A percentile compares a stretch with the other conserved stretches of the same genome.
Conservation (phyloP, 352 stramenopile species). For the Phytophthora cryptogea region DNA sequence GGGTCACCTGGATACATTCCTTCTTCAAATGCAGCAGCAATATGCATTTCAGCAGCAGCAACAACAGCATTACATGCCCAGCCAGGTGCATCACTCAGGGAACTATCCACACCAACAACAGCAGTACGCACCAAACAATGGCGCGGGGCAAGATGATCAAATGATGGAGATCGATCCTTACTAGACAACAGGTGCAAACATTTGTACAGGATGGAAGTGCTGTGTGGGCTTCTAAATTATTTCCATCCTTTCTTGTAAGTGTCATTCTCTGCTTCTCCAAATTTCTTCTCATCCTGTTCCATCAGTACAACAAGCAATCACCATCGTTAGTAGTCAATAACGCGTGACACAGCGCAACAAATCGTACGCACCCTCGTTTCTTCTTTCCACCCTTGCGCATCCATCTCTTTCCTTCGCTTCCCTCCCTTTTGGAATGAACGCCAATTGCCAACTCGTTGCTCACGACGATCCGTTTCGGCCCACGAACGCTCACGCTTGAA, state of each 20-base stretch:
- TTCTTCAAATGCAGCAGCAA: slow-evolving; percentile 68
- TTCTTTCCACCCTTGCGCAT: slow-evolving; percentile 65
- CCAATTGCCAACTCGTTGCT: slow-evolving; percentile 83
- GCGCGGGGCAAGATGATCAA: slow-evolving; percentile 41
- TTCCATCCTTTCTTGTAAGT: slow-evolving; percentile 85
- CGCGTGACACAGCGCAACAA: background rate
- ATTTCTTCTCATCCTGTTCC: slow-evolving; percentile 61
- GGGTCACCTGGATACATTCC: slow-evolving; percentile 55
- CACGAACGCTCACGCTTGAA: slow-evolving; percentile 82
- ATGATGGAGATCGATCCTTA: slow-evolving; percentile 68
- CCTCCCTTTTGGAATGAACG: slow-evolving; percentile 76
- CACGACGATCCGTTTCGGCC: slow-evolving; percentile 75
- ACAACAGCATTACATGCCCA: slow-evolving; percentile 42
- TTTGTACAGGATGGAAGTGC: slow-evolving; percentile 22
- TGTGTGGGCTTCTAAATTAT: slow-evolving; percentile 48
- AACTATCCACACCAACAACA: slow-evolving; percentile 31
- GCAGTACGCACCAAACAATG: slow-evolving; percentile 20
- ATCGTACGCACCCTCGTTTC: slow-evolving; percentile 52
- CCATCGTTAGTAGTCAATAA: slow-evolving; percentile 8
- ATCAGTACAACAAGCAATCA: slow-evolving; percentile 3
- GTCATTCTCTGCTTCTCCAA: slow-evolving; percentile 67
- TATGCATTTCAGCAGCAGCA: slow-evolving; percentile 45
- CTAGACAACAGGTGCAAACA: slow-evolving; percentile 20
- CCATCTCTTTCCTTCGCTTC: slow-evolving; percentile 67
- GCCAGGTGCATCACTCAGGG: slow-evolving; percentile 37